These are phyloP conservation scores for Rugonectria rugulosa DNA, from an alignment of 2,329 filamentous ascomycete species.

Conservation along the genomic window DNA sequence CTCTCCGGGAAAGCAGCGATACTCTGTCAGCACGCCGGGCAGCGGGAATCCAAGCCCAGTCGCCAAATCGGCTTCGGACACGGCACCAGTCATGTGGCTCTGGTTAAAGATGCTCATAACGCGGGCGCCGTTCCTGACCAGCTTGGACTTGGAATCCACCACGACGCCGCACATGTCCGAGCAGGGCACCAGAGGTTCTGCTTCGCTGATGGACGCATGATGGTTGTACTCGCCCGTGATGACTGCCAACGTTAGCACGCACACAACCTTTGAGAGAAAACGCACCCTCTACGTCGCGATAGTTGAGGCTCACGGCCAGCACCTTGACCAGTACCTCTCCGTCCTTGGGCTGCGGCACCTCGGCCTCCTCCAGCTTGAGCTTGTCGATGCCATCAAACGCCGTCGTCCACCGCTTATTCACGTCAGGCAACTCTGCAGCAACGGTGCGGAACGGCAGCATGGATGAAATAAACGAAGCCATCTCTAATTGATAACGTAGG, in stretches of 20 bases:
- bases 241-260: constrained; percentile 51
- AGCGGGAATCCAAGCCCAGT: constrained; percentile 68
- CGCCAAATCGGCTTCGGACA: constrained; percentile 61
- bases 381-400: constrained; percentile 64
- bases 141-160: constrained; percentile 49
- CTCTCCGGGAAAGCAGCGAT: constrained; percentile 65
- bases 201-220: constrained; percentile 59
- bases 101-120: constrained; percentile 72
- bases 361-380: constrained; percentile 52
- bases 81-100: constrained; percentile 64
- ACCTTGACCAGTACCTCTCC: constrained; percentile 62
- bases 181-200: constrained; percentile 64
- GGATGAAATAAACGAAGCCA: constrained; percentile 34
- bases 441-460: constrained; percentile 30
- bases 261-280: not conserved
- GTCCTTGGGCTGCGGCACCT: constrained; percentile 56
- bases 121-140: constrained; percentile 66
- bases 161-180: constrained; percentile 76
- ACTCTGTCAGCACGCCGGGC: constrained; percentile 63
- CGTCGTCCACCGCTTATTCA: constrained; percentile 62
- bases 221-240: constrained; percentile 72
- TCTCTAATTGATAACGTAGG: constrained; percentile 4
- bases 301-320: constrained; percentile 57
- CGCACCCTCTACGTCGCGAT: constrained; percentile 57
- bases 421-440: constrained; percentile 29